phyloP scores from a whole-genome alignment of 2,329 filamentous ascomycete genomes.

The Davidsoniella virescens region DNA sequence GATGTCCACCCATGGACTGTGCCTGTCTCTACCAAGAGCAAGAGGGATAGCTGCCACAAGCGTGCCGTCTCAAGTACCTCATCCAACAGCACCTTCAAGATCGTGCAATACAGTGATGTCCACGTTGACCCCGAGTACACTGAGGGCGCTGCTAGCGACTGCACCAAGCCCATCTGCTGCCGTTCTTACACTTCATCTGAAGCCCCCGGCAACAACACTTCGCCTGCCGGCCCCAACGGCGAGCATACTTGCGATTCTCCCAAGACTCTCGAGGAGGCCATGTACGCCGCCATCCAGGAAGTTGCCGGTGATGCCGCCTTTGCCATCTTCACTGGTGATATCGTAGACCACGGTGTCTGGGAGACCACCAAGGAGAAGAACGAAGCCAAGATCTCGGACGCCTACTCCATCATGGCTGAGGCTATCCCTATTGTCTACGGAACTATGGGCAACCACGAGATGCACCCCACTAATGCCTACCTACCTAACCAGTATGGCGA shows the following conservation, averaged over 20 bases:
- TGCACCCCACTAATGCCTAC: conserved; percentile 35
- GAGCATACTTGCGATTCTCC: conserved; percentile 38
- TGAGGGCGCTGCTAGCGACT: conserved; percentile 35
- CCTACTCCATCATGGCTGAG: conserved; percentile 30
- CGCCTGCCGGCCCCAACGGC: conserved; percentile 35
- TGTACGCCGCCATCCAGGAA: conserved; percentile 34
- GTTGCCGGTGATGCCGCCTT: conserved; percentile 33
- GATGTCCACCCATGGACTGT: conserved; percentile 27
- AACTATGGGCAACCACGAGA: conserved; percentile 41
- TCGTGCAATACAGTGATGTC: conserved; percentile 45
- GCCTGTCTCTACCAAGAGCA: conserved; percentile 8
- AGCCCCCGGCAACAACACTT: conserved; percentile 29
- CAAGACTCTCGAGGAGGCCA: conserved; percentile 33
- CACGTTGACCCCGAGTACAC: conserved; percentile 41
- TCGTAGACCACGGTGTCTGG: conserved; percentile 37
- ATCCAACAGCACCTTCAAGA: conserved; percentile 28
- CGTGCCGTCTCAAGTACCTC: conserved; percentile 17
- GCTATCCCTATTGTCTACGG: conserved; percentile 31
- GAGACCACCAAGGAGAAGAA: conserved; percentile 24
- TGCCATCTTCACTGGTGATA: conserved; percentile 43
- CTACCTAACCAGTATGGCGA: conserved; percentile 25
- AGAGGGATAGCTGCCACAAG: conserved; percentile 19
- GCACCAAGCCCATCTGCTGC: conserved; percentile 44
- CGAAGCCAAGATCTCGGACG: conserved; percentile 23
- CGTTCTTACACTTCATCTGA: conserved; percentile 31